These are phyloP conservation scores for Trichoderma koningii DNA, from an alignment of 2,329 filamentous ascomycete genomes.

Conservation along the genomic window DNA sequence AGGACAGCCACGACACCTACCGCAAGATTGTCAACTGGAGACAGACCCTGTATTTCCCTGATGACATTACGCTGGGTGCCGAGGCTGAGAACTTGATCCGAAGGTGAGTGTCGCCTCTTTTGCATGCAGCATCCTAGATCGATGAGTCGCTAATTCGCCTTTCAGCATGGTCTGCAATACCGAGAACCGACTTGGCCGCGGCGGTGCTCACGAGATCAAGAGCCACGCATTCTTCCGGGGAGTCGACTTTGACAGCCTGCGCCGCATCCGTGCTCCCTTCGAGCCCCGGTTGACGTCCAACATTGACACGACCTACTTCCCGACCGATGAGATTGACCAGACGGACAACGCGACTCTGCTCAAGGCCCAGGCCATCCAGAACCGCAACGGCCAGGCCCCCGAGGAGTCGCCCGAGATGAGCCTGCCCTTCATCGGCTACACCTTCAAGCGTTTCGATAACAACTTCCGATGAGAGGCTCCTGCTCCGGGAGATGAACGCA, in stretches of 20 bases:
- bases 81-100: slow-evolving; percentile 92
- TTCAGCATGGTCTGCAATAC: slow-evolving; percentile 87
- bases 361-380: slow-evolving; percentile 77
- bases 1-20: slow-evolving; percentile 96
- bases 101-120: slow-evolving; percentile 60
- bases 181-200: slow-evolving; percentile 84
- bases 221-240: slow-evolving; percentile 93
- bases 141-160: not conserved
- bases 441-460: slow-evolving; percentile 93
- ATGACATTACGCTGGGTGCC: slow-evolving; percentile 83
- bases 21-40: slow-evolving; percentile 99
- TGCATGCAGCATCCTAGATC: not conserved
- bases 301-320: slow-evolving; percentile 97
- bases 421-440: slow-evolving; percentile 67
- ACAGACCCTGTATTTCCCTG: slow-evolving; percentile 92
- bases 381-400: slow-evolving; percentile 48
- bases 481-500: slow-evolving; percentile 9
- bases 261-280: slow-evolving; percentile 91
- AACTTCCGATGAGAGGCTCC: slow-evolving; percentile 56
- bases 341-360: slow-evolving; percentile 88
- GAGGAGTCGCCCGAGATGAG: slow-evolving; percentile 93
- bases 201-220: slow-evolving; percentile 90
- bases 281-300: slow-evolving; percentile 91
- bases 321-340: slow-evolving; percentile 97
- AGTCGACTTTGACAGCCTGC: slow-evolving; percentile 90